Conservation (phyloP, 192 early-diverging fungal genomes). For the Coemansia sp. region DNA sequence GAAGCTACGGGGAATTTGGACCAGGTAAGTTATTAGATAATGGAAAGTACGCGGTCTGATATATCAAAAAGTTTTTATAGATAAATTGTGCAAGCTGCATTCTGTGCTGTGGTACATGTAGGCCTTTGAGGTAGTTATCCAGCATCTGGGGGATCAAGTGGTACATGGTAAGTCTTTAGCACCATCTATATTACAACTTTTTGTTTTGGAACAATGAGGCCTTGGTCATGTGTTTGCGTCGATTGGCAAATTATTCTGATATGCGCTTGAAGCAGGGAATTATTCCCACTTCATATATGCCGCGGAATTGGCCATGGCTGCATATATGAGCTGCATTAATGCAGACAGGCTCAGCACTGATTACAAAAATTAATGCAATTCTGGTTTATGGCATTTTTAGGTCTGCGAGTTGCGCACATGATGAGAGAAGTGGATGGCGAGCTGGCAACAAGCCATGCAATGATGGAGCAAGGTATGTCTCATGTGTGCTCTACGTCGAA, state of each 20-base stretch:
- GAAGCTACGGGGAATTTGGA: slow-evolving; percentile 8
- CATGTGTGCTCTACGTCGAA: background rate
- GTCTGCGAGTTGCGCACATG: slow-evolving; percentile 21
- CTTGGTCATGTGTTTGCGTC: background rate
- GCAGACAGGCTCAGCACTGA: background rate
- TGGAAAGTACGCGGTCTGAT: background rate
- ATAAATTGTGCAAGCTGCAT: background rate
- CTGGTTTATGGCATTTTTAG: slow-evolving; percentile 15
- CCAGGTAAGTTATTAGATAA: slow-evolving; percentile 16
- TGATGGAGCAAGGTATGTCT: slow-evolving; percentile 15
- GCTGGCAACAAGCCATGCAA: slow-evolving; percentile 1
- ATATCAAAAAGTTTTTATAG: background rate
- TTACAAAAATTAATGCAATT: slow-evolving; percentile 6
- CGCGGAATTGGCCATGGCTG: background rate
- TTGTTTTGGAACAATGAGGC: background rate
- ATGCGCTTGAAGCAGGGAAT: background rate
- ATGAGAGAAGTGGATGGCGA: slow-evolving; percentile 8
- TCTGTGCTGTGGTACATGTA: background rate
- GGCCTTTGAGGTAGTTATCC: slow-evolving; percentile 14
- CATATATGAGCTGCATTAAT: background rate
- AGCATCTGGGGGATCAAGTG: slow-evolving; percentile 17
- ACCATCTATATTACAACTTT: background rate
- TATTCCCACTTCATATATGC: background rate
- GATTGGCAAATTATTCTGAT: background rate
- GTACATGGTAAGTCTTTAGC: slow-evolving; percentile 28